phyloP scores from a whole-genome alignment of 2,329 filamentous ascomycete genomes.

The Aspergillus phoenicis region DNA sequence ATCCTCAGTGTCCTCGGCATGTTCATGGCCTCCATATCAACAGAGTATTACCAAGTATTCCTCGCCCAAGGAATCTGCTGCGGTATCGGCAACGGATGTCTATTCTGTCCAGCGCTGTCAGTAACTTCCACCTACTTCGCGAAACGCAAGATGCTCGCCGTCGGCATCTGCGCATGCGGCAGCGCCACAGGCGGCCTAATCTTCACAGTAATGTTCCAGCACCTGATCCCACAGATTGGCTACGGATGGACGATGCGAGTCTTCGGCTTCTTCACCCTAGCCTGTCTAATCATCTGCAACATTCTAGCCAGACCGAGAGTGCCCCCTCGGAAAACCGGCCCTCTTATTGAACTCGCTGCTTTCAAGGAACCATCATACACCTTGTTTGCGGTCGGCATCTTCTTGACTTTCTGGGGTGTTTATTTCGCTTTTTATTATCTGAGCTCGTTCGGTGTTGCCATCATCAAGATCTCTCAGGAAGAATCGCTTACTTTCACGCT shows the following conservation, averaged over 20 bases:
- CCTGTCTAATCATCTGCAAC: conserved; percentile 21
- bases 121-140: not conserved
- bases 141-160: not conserved
- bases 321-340: conserved; percentile 54
- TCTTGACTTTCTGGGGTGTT: conserved; percentile 52
- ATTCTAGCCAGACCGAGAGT: conserved; percentile 48
- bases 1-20: not conserved
- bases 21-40: not conserved
- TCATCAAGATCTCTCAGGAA: conserved; percentile 40
- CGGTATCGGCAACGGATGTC: not conserved
- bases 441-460: conserved; percentile 50
- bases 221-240: conserved; percentile 26
- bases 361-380: conserved; percentile 61
- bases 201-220: not conserved
- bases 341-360: conserved; percentile 58
- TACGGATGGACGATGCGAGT: conserved; percentile 51
- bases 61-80: not conserved
- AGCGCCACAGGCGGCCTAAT: not conserved
- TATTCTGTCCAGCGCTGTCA: not conserved
- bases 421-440: conserved; percentile 64
- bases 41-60: not conserved
- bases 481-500: conserved; percentile 35
- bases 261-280: conserved; percentile 51
- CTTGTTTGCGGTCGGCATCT: conserved; percentile 50
- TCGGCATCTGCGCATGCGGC: not conserved